Base-by-base conservation (phyloP, 2,329 filamentous ascomycete genomes). In the Cladosporium austrohemisphaericum region DNA sequence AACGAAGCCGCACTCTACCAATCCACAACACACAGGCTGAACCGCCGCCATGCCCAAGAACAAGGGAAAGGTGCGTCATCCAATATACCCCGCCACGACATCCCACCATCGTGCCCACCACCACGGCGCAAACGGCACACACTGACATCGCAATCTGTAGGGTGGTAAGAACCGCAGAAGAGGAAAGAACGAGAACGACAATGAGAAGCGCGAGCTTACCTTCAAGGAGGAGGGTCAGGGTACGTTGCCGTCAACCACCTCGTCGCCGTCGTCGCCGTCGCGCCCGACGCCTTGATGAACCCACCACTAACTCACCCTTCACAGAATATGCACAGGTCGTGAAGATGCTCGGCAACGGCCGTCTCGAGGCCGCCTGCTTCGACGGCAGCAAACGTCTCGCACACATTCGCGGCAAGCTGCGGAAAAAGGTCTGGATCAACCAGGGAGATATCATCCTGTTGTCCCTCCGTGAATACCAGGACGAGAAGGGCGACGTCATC, bases 381-480 rank as follows among this genome's bases (percentile, higher is more conserved):
- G 93, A 97, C 70, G 92, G 92, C 68, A 84, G 86, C 60, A 90
- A 90, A 71, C 84, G 89, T 53, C 81, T 89, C 32, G 88, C 85
- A 57, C 85, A 92, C 70, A 89, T 88, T 64, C 89, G 92, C 57
- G 92, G 92, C 75, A 97, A 98, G 76, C 87, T 98, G 65, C 85
- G 93, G 66, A 98, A 98, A 82, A 98, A 98, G 82, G 93, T 97
- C 72, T 96, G 90, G 90, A 96, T 96, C 80, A 96, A 95, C 80
- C 90, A 95, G 76, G 90, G 90, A 67, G 89, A 95, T 70, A 95
- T 95, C 69, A 91, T 92, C 70, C 81, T 92, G 37, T 78, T 92
- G 54, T 91, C 86, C 28, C 84, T 95, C 54, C 87, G 89, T 62
- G 90, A 94, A 71, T 94, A 94, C 76, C 89, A 95, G 70, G 88